Percentiles rank a stretch among this genome's conserved stretches.
These are phyloP conservation scores for Pistacia atlantica DNA, from an alignment of 345 rosid genomes.

Conservation along the genomic window DNA sequence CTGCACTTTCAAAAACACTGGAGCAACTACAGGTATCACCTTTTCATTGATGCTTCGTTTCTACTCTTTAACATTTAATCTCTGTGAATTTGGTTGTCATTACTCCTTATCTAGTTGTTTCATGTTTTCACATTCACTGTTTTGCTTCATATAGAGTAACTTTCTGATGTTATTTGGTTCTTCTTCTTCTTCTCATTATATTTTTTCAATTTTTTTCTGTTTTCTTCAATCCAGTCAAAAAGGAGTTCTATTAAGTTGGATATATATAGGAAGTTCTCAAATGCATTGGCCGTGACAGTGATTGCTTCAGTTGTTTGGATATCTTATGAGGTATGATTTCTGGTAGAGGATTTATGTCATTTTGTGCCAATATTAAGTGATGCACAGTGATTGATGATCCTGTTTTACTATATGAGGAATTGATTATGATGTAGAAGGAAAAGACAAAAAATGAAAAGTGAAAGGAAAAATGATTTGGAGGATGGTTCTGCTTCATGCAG, in stretches of 20 bases:
- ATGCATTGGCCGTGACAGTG: conserved; percentile 79
- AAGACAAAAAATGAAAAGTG: too few species aligned
- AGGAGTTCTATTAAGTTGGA: conserved; percentile 87
- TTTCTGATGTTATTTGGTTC: not conserved
- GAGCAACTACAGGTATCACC: conserved; percentile 81
- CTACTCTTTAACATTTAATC: not conserved
- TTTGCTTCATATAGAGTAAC: not conserved
- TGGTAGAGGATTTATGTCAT: not conserved
- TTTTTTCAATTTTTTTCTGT: not conserved
- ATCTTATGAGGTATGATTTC: conserved; percentile 71
- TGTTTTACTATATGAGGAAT: not conserved
- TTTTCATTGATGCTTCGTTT: not conserved
- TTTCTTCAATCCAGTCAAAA: conserved; percentile 53
- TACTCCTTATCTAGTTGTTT: not conserved
- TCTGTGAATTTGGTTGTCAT: not conserved
- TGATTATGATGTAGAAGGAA: not conserved
- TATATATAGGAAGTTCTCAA: conserved; percentile 92
- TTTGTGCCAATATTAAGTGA: not conserved
- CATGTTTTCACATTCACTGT: not conserved
- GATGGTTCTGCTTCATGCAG: not conserved
- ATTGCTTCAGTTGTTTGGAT: conserved; percentile 92
- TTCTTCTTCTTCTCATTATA: too few species aligned
- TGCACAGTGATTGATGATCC: not conserved
- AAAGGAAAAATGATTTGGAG: not conserved
- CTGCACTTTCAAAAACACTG: conserved; percentile 80